Percentiles rank a stretch among this genome's conserved stretches.
These are phyloP conservation scores for Cladorrhinum sp. DNA, from an alignment of 2,329 filamentous ascomycete genomes.

Conservation along the genomic window DNA sequence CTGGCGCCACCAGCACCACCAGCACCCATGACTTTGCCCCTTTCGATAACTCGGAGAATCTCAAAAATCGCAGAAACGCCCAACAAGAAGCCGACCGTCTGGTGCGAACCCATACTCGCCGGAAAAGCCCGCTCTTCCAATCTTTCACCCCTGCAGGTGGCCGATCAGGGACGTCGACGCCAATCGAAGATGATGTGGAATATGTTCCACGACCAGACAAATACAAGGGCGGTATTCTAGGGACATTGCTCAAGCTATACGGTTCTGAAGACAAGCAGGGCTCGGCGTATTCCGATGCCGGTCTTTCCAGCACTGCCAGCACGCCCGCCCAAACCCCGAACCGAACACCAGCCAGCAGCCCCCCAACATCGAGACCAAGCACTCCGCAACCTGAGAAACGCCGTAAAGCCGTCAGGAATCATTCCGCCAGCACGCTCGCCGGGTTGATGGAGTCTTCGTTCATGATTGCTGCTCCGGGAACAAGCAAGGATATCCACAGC, in stretches of 20 bases:
- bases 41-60: constrained; percentile 1
- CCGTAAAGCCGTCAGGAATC: constrained; percentile 42
- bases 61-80: constrained; percentile 17
- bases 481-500: constrained; percentile 43
- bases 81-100: constrained; percentile 24
- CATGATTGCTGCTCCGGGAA: constrained; percentile 47
- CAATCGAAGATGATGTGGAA: constrained; percentile 56
- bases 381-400: constrained; percentile 35
- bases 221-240: constrained; percentile 71
- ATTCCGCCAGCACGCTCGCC: constrained; percentile 47
- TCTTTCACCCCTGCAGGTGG: constrained; percentile 38
- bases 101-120: constrained; percentile 24
- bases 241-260: constrained; percentile 69
- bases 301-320: constrained; percentile 40
- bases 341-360: constrained; percentile 40
- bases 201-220: constrained; percentile 65
- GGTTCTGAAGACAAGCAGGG: constrained; percentile 42
- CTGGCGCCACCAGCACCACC: not conserved
- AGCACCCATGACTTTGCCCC: constrained; percentile 13
- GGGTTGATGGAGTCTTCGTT: constrained; percentile 54
- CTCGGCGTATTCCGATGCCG: constrained; percentile 31
- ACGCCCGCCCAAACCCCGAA: constrained; percentile 44
- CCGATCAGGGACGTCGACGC: constrained; percentile 32
- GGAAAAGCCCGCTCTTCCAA: constrained; percentile 20
- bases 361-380: constrained; percentile 37